A percentile compares a stretch with the other conserved stretches of the same genome.
Evolutionary conservation across 805 yeast species (phyloP).

Genomic region (Lipomyces orientalis): DNA sequence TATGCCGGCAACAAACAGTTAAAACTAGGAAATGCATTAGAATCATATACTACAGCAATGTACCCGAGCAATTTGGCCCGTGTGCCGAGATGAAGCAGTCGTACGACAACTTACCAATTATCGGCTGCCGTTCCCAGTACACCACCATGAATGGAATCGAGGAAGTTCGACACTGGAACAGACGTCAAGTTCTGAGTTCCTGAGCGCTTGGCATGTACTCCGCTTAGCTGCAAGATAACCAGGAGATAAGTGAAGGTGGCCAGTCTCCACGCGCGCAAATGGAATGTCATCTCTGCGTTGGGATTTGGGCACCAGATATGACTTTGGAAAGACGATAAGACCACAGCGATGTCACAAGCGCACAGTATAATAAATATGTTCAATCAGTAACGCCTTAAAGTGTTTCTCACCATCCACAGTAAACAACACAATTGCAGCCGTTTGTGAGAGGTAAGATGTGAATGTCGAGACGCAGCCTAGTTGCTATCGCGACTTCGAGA

Average conservation of each 20-base stretch:
- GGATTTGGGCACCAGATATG: neutral
- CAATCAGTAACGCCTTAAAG: neutral
- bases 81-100: neutral
- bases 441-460: neutral
- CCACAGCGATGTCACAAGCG: neutral
- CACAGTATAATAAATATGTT: neutral
- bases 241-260: neutral
- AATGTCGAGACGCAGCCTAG: neutral
- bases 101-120: constrained; percentile 15
- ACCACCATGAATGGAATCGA: neutral
- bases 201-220: neutral
- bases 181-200: constrained; percentile 6
- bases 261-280: neutral
- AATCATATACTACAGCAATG: neutral
- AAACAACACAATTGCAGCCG: neutral
- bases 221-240: neutral
- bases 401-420: neutral
- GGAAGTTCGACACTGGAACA: constrained; percentile 18
- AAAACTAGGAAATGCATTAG: constrained; percentile 55
- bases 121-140: neutral
- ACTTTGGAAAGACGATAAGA: neutral
- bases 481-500: neutral
- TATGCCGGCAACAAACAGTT: constrained; percentile 92
- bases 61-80: neutral
- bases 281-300: neutral